Conservation (phyloP, 805 yeast genomes). For the Candida sonorensis region DNA sequence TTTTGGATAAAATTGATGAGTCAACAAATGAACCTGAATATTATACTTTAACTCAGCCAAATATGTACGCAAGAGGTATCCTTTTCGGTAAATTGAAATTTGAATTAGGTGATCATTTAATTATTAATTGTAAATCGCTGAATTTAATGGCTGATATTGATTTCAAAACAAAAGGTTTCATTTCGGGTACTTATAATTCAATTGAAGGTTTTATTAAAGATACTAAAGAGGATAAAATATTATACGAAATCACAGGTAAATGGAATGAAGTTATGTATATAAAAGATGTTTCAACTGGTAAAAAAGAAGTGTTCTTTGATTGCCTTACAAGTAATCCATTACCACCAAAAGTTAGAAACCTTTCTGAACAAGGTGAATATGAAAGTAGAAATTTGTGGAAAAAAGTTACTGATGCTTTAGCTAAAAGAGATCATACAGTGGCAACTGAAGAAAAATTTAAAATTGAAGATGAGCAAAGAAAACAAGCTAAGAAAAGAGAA, state of each 20-base stretch:
- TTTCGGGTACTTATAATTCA: constrained; percentile 86
- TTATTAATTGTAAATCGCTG: constrained; percentile 54
- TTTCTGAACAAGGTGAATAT: constrained; percentile 69
- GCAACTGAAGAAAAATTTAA: constrained; percentile 87
- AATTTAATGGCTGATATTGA: constrained; percentile 75
- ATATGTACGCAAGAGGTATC: constrained; percentile 90
- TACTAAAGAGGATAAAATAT: constrained; percentile 40
- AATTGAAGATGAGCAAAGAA: constrained; percentile 85
- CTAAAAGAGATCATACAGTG: constrained; percentile 63
- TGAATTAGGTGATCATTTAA: constrained; percentile 89
- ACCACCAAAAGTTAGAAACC: constrained; percentile 68
- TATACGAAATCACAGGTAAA: constrained; percentile 74
- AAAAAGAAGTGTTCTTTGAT: constrained; percentile 48
- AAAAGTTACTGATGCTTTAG: constrained; percentile 75
- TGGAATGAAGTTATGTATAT: constrained; percentile 87
- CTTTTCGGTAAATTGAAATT: constrained; percentile 83
- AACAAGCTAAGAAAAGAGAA: constrained; percentile 58
- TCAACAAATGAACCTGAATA: constrained; percentile 46
- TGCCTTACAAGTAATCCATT: constrained; percentile 46
- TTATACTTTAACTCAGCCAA: constrained; percentile 89
- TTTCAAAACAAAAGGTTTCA: constrained; percentile 91
- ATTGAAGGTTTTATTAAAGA: constrained; percentile 69
- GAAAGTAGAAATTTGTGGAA: constrained; percentile 86
- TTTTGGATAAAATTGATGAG: constrained; percentile 50
- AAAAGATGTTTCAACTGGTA: constrained; percentile 38